phyloP scores from a whole-genome alignment of 2,329 filamentous ascomycete species.

The Diaporthe batatas region DNA sequence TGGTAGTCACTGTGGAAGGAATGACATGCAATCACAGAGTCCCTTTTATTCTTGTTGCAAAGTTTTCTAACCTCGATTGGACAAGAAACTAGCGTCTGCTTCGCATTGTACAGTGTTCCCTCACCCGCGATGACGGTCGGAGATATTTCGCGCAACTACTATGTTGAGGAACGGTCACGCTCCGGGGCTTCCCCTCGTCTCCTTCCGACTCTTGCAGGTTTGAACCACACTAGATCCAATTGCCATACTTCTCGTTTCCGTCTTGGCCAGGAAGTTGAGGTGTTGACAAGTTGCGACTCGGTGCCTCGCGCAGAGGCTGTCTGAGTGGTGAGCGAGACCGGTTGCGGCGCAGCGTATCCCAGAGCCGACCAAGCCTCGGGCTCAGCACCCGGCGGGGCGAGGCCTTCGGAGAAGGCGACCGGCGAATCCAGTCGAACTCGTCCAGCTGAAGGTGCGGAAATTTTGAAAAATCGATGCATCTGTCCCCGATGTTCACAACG shows the following conservation, averaged over 20 bases:
- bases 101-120: not conserved
- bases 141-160: conserved; percentile 6
- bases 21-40: not conserved
- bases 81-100: conserved; percentile 5
- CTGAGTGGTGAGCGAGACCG: conserved; percentile 39
- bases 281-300: conserved; percentile 34
- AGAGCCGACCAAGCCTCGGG: conserved; percentile 38
- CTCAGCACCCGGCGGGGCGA: conserved; percentile 35
- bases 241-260: conserved; percentile 35
- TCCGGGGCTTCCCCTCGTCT: conserved; percentile 11
- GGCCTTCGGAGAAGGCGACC: conserved; percentile 37
- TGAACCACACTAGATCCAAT: conserved; percentile 44
- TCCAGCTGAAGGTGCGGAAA: conserved; percentile 38
- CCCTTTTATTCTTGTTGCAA: not conserved
- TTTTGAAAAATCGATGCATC: conserved; percentile 32
- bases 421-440: conserved; percentile 38
- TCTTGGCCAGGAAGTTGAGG: conserved; percentile 26
- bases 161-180: conserved; percentile 2
- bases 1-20: conserved; percentile 47
- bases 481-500: not conserved
- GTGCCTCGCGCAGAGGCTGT: not conserved
- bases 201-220: conserved; percentile 30
- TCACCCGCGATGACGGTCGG: not conserved
- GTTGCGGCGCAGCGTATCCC: conserved; percentile 38
- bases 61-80: not conserved